Evolutionary conservation across 768 basidiomycete species (phyloP).

Genomic region (Sporobolomyces roseus): DNA sequence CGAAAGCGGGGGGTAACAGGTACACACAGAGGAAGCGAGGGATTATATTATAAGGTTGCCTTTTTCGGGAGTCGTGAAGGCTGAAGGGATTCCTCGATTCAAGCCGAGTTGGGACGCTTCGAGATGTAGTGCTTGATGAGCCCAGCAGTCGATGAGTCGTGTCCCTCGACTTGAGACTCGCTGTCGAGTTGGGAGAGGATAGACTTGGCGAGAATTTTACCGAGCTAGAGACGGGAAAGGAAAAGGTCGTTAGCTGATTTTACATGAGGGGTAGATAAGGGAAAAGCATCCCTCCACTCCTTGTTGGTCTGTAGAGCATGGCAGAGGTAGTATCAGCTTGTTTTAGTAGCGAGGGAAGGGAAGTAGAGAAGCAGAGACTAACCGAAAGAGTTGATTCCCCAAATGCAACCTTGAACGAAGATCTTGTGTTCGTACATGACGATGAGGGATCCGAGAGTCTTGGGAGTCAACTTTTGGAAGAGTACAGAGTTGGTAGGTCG

Average conservation of each 20-base stretch:
- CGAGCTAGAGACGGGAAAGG: background rate
- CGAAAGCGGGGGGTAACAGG: background rate
- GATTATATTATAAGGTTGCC: background rate
- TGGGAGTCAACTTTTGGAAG: slow-evolving; percentile 87
- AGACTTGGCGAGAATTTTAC: slow-evolving; percentile 79
- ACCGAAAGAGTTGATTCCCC: slow-evolving; percentile 99
- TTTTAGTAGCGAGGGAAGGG: too few species aligned
- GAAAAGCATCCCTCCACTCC: slow-evolving; percentile 67
- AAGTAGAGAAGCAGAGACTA: slow-evolving; percentile 43
- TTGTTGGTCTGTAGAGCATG: slow-evolving; percentile 82
- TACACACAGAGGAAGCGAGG: background rate
- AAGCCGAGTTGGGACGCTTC: slow-evolving; percentile 10
- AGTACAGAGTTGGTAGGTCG: slow-evolving; percentile 92
- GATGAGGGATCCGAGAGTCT: slow-evolving; percentile 79
- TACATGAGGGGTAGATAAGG: background rate
- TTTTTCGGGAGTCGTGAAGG: background rate
- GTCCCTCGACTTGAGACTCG: slow-evolving; percentile 66
- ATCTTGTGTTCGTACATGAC: slow-evolving; percentile 98
- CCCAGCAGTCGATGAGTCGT: slow-evolving; percentile 95
- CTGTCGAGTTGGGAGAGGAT: slow-evolving; percentile 79
- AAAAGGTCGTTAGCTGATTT: background rate
- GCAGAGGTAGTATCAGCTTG: too few species aligned
- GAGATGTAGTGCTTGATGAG: slow-evolving; percentile 76
- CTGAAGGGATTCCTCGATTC: background rate
- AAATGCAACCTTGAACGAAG: slow-evolving; percentile 92